A percentile compares a stretch with the other conserved stretches of the same genome.
Evolutionary conservation across 2,329 filamentous ascomycete genomes (phyloP).

Genomic region (Scorias spongiosa): DNA sequence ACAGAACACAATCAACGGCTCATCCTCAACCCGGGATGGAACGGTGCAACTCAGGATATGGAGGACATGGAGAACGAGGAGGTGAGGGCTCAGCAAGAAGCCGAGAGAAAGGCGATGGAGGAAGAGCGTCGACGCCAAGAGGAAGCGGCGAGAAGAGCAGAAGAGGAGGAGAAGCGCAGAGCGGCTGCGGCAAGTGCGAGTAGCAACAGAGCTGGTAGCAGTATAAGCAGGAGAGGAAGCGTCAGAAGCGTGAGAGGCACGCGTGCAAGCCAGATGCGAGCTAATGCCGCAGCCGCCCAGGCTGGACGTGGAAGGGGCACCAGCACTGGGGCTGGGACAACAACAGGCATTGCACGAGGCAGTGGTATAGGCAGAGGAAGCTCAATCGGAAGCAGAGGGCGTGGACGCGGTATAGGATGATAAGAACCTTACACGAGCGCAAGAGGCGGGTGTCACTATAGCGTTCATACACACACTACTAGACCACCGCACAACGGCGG

Average conservation of each 20-base stretch:
- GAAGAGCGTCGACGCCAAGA: constrained; percentile 62
- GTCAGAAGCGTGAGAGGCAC: constrained; percentile 20
- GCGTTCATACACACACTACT: too few species aligned
- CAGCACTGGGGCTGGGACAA: background rate
- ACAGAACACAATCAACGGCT: constrained; percentile 95
- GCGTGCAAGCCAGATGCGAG: constrained; percentile 6
- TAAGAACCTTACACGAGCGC: too few species aligned
- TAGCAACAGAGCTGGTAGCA: constrained; percentile 3
- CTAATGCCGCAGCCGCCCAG: background rate
- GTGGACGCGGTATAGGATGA: constrained; percentile 18
- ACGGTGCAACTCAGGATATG: constrained; percentile 74
- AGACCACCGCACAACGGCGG: too few species aligned
- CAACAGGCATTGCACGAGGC: background rate
- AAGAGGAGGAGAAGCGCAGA: constrained; percentile 36
- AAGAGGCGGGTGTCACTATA: too few species aligned
- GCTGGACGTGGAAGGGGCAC: background rate
- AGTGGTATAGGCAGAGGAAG: constrained; percentile 39
- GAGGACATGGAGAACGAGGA: constrained; percentile 75
- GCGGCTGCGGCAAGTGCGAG: constrained; percentile 33
- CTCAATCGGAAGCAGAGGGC: constrained; percentile 24
- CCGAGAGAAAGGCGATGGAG: constrained; percentile 60
- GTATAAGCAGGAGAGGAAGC: constrained; percentile 19
- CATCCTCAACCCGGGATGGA: constrained; percentile 76
- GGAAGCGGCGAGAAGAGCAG: constrained; percentile 38
- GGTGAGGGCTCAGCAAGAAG: constrained; percentile 56